Base-by-base conservation (phyloP, 2,329 filamentous ascomycete species). In the Xylariales sp. region DNA sequence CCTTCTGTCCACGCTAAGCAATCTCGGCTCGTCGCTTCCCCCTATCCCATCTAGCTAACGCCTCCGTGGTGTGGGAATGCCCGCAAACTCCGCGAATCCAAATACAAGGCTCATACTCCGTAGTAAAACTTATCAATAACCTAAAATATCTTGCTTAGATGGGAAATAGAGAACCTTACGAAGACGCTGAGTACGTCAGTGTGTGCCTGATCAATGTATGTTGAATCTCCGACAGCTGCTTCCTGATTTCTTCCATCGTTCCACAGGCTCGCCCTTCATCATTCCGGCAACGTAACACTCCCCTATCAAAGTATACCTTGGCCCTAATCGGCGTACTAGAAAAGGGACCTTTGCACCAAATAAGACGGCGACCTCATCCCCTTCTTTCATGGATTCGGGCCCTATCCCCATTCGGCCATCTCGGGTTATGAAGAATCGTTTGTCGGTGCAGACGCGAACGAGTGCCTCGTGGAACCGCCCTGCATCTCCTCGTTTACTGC, bases 261-360 rank as follows among this genome's bases (percentile, higher is more conserved):
- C 55, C 18, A 71, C 46, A 39, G 64, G 64, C 56, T 74, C 69
- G 9, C 72, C 68, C n/a, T 60, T 50, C 72, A 74, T 72, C 60
- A 73, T 57, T 3, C 69, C 71, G 28, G 64, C 36, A 32, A 73
- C 65, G 32, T 72, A 73, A 55, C 72, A 74, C 46, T 73, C 72
- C 7, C 71, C 72, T 48, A 74, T 67, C 23, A 73, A 64, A 60
- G 41, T 69, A 62, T 46, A 48, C 57, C 14, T 18, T 28, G 43
- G 64, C 41, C 23, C 67, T 52, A 18, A 62, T n/a, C 52, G 57
- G 28, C 68, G 61, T 43, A 74, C 34, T 9, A 70, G 28, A 41
- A 71, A 73, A 1, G 72, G 71, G 10, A 72, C 65, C 30, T 68
- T 66, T 5, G 65, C 69, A 52, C 72, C 71, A 23, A 74, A 73